Conservation (phyloP, 2,329 filamentous ascomycete species). For the Pestalotiopsis sp. region DNA sequence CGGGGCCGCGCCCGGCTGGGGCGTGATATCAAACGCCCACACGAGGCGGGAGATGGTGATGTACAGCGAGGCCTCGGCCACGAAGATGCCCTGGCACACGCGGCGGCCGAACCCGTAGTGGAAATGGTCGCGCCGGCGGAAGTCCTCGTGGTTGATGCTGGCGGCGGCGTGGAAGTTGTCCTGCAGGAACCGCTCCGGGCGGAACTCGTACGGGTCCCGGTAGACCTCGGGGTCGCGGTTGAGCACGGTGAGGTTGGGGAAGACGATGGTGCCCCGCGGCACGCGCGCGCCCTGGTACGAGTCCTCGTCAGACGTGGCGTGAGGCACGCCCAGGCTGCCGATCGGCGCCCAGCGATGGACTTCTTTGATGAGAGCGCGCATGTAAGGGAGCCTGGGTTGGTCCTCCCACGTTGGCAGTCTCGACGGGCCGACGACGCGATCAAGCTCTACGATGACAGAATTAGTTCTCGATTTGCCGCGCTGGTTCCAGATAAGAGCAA, state of each 20-base stretch:
- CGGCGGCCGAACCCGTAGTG: slow-evolving; percentile 3
- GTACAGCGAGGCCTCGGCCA: neutral
- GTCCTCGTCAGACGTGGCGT: neutral
- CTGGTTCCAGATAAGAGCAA: neutral
- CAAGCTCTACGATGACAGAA: slow-evolving; percentile 2
- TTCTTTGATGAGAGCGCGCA: slow-evolving; percentile 8
- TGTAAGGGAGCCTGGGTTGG: neutral
- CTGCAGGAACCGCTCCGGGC: slow-evolving; percentile 1
- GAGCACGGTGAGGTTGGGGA: neutral
- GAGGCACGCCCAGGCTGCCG: neutral
- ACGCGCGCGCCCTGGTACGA: slow-evolving; percentile 1
- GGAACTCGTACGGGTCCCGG: neutral
- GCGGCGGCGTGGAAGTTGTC: neutral
- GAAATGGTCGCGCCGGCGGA: slow-evolving; percentile 1
- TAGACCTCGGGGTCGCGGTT: neutral
- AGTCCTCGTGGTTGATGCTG: neutral
- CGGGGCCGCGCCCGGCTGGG: neutral
- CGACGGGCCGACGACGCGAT: slow-evolving; percentile 1
- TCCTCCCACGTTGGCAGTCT: slow-evolving; percentile 8
- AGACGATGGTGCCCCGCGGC: slow-evolving; percentile 3
- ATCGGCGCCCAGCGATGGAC: neutral
- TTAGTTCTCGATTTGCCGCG: neutral
- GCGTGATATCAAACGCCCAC: slow-evolving; percentile 6
- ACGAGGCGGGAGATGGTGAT: neutral
- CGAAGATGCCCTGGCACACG: slow-evolving; percentile 1